These are phyloP conservation scores for Blastobotrys buckinghamii DNA, from an alignment of 1,139 yeast species.

Conservation along the genomic window DNA sequence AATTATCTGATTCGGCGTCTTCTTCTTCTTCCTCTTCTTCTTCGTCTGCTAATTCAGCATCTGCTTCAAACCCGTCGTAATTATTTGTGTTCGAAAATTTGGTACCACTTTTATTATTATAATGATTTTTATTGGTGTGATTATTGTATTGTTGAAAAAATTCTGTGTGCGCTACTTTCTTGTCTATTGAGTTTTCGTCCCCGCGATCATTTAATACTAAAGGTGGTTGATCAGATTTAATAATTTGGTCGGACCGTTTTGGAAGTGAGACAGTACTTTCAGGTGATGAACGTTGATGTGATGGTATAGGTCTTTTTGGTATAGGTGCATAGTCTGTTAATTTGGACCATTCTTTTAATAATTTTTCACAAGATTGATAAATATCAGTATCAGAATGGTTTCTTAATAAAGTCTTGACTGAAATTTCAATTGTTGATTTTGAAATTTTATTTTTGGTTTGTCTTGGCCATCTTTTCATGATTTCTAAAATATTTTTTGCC, in stretches of 20 bases:
- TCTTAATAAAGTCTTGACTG: constrained; percentile 41
- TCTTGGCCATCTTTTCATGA: constrained; percentile 65
- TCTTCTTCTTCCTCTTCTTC: neutral
- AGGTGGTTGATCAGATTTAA: no score
- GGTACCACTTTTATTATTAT: no score
- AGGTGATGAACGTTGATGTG: no score
- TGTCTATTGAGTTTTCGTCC: constrained; percentile 1
- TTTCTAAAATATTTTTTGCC: constrained; percentile 41
- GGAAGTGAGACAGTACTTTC: no score
- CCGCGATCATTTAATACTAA: neutral
- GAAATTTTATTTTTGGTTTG: constrained; percentile 76
- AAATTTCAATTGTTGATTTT: constrained; percentile 69
- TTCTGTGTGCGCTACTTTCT: no score
- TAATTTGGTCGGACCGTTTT: no score
- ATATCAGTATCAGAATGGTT: constrained; percentile 26
- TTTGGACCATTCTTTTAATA: constrained; percentile 65
- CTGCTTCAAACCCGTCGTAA: no score
- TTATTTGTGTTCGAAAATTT: no score
- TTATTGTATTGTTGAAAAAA: no score
- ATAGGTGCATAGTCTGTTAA: constrained; percentile 82
- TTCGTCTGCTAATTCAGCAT: neutral
- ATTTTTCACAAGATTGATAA: constrained; percentile 38
- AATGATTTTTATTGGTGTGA: no score
- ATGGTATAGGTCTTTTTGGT: constrained; percentile 42
- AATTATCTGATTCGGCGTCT: neutral